A percentile compares a stretch with the other conserved stretches of the same genome.
These are phyloP conservation scores for Phyllosticta capitalensis DNA, from an alignment of 2,329 filamentous ascomycete genomes.

Conservation along the genomic window DNA sequence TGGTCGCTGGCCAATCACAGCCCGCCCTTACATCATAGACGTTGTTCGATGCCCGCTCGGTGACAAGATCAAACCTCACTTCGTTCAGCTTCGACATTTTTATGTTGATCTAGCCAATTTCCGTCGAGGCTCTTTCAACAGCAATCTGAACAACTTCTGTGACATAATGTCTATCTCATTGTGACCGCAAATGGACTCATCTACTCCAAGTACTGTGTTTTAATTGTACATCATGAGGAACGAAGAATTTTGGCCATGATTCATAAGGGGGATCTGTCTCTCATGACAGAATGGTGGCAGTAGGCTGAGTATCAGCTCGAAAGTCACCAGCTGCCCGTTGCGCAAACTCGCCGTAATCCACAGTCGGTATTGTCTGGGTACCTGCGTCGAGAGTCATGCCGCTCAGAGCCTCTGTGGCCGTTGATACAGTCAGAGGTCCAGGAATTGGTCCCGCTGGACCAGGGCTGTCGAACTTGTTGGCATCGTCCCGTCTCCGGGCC, in stretches of 20 bases:
- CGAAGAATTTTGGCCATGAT: no score
- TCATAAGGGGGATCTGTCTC: no score
- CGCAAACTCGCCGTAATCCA: neutral
- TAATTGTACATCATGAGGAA: no score
- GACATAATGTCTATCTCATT: no score
- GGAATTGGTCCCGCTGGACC: neutral
- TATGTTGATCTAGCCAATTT: no score
- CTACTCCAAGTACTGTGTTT: no score
- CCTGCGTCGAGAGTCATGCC: neutral
- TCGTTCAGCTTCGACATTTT: neutral
- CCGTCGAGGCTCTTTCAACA: no score
- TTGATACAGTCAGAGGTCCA: neutral
- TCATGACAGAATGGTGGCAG: neutral
- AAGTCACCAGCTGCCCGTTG: neutral
- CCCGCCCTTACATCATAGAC: neutral
- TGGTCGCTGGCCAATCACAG: conserved; percentile 3
- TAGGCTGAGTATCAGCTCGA: neutral
- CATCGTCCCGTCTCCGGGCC: neutral
- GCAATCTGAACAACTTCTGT: no score
- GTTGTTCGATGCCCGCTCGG: neutral
- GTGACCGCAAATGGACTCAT: no score
- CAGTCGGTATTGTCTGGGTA: neutral
- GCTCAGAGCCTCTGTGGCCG: neutral
- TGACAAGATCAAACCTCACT: neutral
- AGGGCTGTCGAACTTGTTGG: neutral